Base-by-base conservation (phyloP, 257 asterid species). In the Apocynum venetum region DNA sequence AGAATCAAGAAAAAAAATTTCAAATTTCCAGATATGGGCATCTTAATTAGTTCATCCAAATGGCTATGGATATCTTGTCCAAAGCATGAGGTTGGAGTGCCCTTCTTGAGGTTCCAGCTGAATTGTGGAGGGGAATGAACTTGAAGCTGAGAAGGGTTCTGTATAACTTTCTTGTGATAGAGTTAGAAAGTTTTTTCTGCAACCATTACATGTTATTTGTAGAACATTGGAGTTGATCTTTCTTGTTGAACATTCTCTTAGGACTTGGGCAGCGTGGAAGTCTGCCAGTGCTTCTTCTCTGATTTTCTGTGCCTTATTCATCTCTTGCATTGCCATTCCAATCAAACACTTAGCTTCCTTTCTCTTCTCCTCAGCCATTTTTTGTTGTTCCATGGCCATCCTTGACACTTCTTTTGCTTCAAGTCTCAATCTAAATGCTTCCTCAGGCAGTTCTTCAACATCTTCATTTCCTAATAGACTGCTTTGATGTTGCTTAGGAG, bases 261-360 rank as follows among this genome's bases (percentile, higher is more conserved):
- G 41, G 13, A 76, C 41, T 69, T 80, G 76, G 43, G 78, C 81
- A 55, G 76, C 76, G 72, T 80, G 78, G 14, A 52, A 78, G 36
- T 78, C 83, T 8, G 55, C 73, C 19, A 80, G 44, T 44, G 78
- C 84, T 70, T 84, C 77, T 76, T 85, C 85, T 76, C 73, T 82
- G 48, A 85, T 85, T 46, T 65, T 80, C 52, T 68, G 76, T 44
- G 88, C 88, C 49, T 76, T 80, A 13, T 76, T 72, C 86, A 85
- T 83, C 13, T 85, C 88, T 47, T 77, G 80, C 47, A 77, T 85
- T 49, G 88, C 86, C 68, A 82, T 65, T 72, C 83, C 88, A 69
- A 82, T 76, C 78, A 85, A 63, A 56, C 76, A 75, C 57, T 72
- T 80, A 1, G 88, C 85, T 36, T 85, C 76, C 56, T 80, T 78